phyloP scores from a whole-genome alignment of 139 green algal genomes.

The Coelastrella sp. region DNA sequence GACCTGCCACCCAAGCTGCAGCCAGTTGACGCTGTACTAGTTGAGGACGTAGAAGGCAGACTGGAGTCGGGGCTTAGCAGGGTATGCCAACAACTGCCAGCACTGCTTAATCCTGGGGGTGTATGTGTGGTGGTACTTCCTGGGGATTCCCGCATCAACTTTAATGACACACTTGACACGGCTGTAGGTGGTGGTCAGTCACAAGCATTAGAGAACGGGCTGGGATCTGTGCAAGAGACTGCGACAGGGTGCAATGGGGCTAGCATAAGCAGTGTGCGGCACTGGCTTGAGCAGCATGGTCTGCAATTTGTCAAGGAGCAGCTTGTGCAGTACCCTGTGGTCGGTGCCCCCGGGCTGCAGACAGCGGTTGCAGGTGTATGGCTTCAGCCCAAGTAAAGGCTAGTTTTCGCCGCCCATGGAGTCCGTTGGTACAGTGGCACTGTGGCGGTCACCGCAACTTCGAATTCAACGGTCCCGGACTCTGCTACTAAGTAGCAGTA shows the following conservation, averaged over 20 bases:
- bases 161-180: no score
- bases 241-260: no score
- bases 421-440: no score
- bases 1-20: conserved; percentile 48
- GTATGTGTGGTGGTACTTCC: conserved; percentile 33
- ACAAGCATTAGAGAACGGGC: no score
- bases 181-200: no score
- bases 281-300: background rate
- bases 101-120: conserved; percentile 22
- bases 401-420: no score
- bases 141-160: background rate
- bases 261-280: background rate
- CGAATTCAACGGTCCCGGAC: no score
- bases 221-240: no score
- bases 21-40: conserved; percentile 40
- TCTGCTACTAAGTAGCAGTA: no score
- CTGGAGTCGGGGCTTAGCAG: background rate
- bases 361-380: background rate
- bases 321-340: conserved; percentile 8
- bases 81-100: conserved; percentile 31
- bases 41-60: conserved; percentile 29
- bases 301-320: conserved; percentile 15
- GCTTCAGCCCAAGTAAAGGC: background rate
- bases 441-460: no score
- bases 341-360: background rate